Evolutionary conservation across 140 eudicot species (phyloP).

Genomic region (Cichorium intybus): DNA sequence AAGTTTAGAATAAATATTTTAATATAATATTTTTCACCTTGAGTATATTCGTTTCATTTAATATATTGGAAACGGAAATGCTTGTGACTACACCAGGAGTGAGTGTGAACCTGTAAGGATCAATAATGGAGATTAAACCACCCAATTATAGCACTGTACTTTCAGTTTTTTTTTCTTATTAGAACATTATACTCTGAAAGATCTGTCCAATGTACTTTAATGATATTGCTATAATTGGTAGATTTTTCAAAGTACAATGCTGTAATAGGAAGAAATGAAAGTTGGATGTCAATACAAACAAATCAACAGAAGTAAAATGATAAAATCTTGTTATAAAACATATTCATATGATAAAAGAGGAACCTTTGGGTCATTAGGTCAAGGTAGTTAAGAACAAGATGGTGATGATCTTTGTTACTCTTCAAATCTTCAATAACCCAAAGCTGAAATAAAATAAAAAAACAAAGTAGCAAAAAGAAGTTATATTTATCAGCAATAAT

Average conservation of each 20-base stretch:
- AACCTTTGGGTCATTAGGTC: slow-evolving; percentile 67
- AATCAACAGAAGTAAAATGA: neutral
- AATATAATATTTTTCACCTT: slow-evolving; percentile 39
- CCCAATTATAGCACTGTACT: too few species aligned
- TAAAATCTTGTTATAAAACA: neutral
- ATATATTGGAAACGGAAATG: slow-evolving; percentile 31
- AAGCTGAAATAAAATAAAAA: slow-evolving; percentile 47
- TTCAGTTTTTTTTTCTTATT: too few species aligned
- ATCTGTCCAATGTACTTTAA: too few species aligned
- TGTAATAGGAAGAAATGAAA: too few species aligned
- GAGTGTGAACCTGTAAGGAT: slow-evolving; percentile 41
- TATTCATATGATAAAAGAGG: neutral
- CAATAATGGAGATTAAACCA: neutral
- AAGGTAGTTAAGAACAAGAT: slow-evolving; percentile 53
- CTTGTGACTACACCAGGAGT: slow-evolving; percentile 37
- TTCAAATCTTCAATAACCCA: slow-evolving; percentile 52
- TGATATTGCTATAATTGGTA: too few species aligned
- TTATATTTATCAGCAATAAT: neutral
- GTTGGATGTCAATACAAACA: too few species aligned
- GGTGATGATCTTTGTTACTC: slow-evolving; percentile 42
- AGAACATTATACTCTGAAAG: too few species aligned
- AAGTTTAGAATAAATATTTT: neutral
- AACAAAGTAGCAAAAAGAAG: slow-evolving; percentile 10
- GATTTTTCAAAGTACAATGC: too few species aligned
- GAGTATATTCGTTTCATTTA: slow-evolving; percentile 45